A percentile compares a stretch with the other conserved stretches of the same genome.
Evolutionary conservation across 2,329 filamentous ascomycete genomes (phyloP).

Genomic region (Verruconis gallopava): DNA sequence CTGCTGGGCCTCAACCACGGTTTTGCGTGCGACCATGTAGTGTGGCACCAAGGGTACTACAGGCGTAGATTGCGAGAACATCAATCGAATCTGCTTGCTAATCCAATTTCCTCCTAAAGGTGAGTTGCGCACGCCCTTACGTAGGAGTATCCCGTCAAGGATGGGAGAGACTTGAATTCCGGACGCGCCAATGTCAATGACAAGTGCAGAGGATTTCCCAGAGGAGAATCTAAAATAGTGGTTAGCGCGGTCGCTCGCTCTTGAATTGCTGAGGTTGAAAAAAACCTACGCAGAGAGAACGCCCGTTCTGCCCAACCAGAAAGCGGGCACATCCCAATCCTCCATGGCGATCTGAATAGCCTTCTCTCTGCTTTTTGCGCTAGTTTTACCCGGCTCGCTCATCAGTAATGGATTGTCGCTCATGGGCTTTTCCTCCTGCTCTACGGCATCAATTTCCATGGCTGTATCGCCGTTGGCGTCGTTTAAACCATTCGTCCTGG

Average conservation of each 20-base stretch:
- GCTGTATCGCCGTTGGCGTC: slow-evolving; percentile 45
- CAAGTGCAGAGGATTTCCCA: slow-evolving; percentile 83
- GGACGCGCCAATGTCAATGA: slow-evolving; percentile 82
- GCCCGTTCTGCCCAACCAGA: slow-evolving; percentile 81
- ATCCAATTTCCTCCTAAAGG: slow-evolving; percentile 81
- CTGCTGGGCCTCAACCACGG: slow-evolving; percentile 72
- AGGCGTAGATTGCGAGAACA: slow-evolving; percentile 56
- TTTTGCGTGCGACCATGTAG: slow-evolving; percentile 79
- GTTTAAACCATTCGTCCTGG: slow-evolving; percentile 67
- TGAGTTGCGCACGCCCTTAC: slow-evolving; percentile 73
- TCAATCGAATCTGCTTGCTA: slow-evolving; percentile 70
- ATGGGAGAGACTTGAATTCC: slow-evolving; percentile 83
- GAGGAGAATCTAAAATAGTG: slow-evolving; percentile 54
- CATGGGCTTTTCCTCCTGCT: slow-evolving; percentile 57
- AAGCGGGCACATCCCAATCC: slow-evolving; percentile 87
- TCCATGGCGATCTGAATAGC: slow-evolving; percentile 95
- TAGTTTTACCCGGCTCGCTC: slow-evolving; percentile 91
- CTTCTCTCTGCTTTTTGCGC: slow-evolving; percentile 77
- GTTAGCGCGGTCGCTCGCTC: background rate
- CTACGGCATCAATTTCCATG: slow-evolving; percentile 48
- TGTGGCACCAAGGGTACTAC: slow-evolving; percentile 69
- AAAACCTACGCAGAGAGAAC: slow-evolving; percentile 60
- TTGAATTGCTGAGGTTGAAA: background rate
- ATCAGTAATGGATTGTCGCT: slow-evolving; percentile 83
- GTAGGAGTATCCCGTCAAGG: slow-evolving; percentile 87